These are phyloP conservation scores for Termitomyces sp. DNA, from an alignment of 768 basidiomycete species.

Conservation along the genomic window DNA sequence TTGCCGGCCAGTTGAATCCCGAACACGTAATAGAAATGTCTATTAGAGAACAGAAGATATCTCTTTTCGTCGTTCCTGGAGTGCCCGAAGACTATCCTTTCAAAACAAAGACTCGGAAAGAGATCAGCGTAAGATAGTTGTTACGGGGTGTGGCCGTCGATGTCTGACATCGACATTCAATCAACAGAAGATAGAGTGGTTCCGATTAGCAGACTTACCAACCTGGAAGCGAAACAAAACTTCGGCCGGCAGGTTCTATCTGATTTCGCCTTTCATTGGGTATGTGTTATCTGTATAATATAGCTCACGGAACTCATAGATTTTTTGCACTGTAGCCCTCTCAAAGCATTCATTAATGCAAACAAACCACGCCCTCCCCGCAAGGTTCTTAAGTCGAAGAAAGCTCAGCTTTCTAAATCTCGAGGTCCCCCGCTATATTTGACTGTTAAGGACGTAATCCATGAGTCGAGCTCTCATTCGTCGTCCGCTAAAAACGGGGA, in stretches of 20 bases:
- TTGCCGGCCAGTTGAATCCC: constrained; percentile 62
- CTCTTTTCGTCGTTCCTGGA: constrained; percentile 84
- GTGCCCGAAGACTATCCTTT: constrained; percentile 88
- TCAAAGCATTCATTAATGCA: constrained; percentile 68
- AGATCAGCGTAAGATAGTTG: constrained; percentile 78
- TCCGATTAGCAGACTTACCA: constrained; percentile 81
- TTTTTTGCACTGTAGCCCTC: constrained; percentile 34
- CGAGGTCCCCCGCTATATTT: neutral
- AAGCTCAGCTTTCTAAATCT: constrained; percentile 8
- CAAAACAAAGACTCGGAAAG: constrained; percentile 92
- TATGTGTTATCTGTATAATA: constrained; percentile 29
- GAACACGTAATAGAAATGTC: constrained; percentile 77
- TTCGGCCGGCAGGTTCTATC: constrained; percentile 80
- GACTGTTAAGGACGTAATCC: constrained; percentile 31
- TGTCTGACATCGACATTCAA: constrained; percentile 13
- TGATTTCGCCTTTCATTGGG: constrained; percentile 93
- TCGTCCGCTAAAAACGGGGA: constrained; percentile 60
- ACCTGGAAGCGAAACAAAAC: constrained; percentile 84
- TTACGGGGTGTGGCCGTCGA: neutral
- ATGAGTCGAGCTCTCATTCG: constrained; percentile 66
- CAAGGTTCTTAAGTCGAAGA: constrained; percentile 29
- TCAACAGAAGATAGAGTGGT: constrained; percentile 93
- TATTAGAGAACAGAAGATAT: constrained; percentile 88
- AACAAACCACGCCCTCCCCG: constrained; percentile 51
- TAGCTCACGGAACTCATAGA: neutral